Conservation (phyloP, 768 basidiomycete species). For the Hydnomerulius pinastri region DNA sequence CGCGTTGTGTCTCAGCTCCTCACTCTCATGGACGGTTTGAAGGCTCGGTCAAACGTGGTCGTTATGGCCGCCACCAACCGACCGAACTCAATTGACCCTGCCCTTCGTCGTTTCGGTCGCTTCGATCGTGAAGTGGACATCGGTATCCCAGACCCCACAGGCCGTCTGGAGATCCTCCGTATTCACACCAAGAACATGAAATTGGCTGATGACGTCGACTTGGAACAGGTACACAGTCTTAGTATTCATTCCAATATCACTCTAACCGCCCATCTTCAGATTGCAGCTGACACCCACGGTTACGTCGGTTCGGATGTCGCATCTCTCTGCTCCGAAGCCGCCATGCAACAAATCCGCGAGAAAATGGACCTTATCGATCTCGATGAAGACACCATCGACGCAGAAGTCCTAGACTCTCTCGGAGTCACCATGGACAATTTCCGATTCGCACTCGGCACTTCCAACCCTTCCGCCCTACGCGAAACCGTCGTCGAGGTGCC, state of each 20-base stretch:
- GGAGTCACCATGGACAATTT: conserved; percentile 99
- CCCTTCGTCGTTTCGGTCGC: conserved; percentile 96
- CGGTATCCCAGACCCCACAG: conserved; percentile 98
- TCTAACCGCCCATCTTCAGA: too few species aligned
- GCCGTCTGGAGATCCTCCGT: conserved; percentile 96
- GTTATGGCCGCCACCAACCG: conserved; percentile 99
- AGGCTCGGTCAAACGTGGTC: conserved; percentile 98
- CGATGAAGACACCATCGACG: conserved; percentile 98
- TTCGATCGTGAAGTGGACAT: conserved; percentile 99
- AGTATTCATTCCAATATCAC: too few species aligned
- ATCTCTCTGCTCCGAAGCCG: conserved; percentile 96
- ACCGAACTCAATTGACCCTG: conserved; percentile 99
- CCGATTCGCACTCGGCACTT: conserved; percentile 96
- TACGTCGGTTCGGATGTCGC: conserved; percentile 99
- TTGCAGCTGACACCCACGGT: conserved; percentile 98
- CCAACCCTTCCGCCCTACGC: conserved; percentile 97
- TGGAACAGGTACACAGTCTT: conserved; percentile 72
- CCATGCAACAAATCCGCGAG: conserved; percentile 99
- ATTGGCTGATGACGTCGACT: conserved; percentile 91
- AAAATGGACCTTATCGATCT: conserved; percentile 99
- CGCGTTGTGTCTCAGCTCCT: conserved; percentile 98
- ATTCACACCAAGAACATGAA: conserved; percentile 99
- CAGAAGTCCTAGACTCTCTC: conserved; percentile 97
- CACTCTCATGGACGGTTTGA: conserved; percentile 98
- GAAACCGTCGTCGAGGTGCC: conserved; percentile 99